Base-by-base conservation (phyloP, 2,329 filamentous ascomycete genomes). In the Pleoardoris graminearum region DNA sequence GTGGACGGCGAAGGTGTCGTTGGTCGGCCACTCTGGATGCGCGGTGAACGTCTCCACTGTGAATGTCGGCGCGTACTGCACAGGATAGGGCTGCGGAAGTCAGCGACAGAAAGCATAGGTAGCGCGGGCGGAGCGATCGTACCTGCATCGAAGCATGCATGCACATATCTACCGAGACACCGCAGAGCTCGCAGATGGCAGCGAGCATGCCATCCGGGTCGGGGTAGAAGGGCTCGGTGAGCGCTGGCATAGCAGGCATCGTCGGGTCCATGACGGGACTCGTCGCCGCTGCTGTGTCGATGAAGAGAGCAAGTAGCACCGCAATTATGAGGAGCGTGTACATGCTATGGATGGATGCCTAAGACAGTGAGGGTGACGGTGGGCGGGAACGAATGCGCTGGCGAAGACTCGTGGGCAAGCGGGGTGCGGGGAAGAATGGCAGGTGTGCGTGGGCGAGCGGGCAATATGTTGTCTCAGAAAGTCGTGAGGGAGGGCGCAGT, bases 261-360 rank as follows among this genome's bases (percentile, higher is more conserved):
- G 57, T 54, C 38, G 62, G 38, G 36, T 67, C 63, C 60, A 71
- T 63, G 27, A 47, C 29, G 50, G 66, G 55, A 53, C 54, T 65
- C 45, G 67, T 51, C 41, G 65, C 66, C 46, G 57, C 63, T 51
- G 58, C 64, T 53, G 64, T 60, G 37, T 63, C 57, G 42, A 67
- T 53, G 12, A 69, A 52, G 21, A 71, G 52, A 43, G 63, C 50
- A 37, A 71, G 43, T 10, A 71, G 47, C 47, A 71, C 54, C 48
- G 59, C 55, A 50, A 67, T 21, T 8, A 67, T 39, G 23, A 72
- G 56, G 50, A 65, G 59, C 50, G 53, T 63, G 59, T 56, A 57
- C 70, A 73, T 71, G 56, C 61, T 69, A 55, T 49, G 46, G 48
- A 43, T 62, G 21, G 63, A 16, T 67, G 66, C 64, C 68, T 68